phyloP scores from a whole-genome alignment of 1,284 basidiomycete genomes.

The Laetiporus sulphureus region DNA sequence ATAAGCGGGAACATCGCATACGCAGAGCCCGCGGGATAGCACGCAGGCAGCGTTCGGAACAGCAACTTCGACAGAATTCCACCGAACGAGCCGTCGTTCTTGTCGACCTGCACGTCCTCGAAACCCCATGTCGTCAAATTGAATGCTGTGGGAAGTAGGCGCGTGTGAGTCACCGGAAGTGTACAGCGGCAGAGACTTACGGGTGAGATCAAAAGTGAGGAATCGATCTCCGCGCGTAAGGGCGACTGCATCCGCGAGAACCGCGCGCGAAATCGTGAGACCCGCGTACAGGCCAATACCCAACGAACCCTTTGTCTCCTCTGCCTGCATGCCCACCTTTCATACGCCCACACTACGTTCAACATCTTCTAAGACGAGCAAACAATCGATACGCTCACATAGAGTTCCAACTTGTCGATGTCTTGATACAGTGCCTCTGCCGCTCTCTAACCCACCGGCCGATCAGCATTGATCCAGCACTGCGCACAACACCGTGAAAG shows the following conservation, averaged over 20 bases:
- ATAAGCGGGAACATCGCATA: slow-evolving; percentile 66
- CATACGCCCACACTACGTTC: not conserved
- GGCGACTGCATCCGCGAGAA: slow-evolving; percentile 76
- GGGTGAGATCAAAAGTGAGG: slow-evolving; percentile 70
- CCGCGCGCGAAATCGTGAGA: slow-evolving; percentile 81
- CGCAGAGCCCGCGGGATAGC: slow-evolving; percentile 54
- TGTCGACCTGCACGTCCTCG: slow-evolving; percentile 58
- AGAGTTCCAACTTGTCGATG: slow-evolving; percentile 72
- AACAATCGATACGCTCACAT: slow-evolving; percentile 45
- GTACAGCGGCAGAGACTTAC: slow-evolving; percentile 16
- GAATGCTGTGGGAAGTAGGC: slow-evolving; percentile 35
- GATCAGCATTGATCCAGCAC: not conserved
- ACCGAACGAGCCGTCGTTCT: slow-evolving; percentile 63
- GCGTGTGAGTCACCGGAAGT: not conserved
- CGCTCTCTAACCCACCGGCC: slow-evolving; percentile 34
- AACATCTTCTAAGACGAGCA: not conserved
- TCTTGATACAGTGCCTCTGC: slow-evolving; percentile 67
- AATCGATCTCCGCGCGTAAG: slow-evolving; percentile 71
- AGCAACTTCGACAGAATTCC: slow-evolving; percentile 70
- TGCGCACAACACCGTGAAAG: not conserved
- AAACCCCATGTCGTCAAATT: slow-evolving; percentile 78
- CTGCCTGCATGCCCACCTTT: slow-evolving; percentile 56
- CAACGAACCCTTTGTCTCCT: slow-evolving; percentile 62
- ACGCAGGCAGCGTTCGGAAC: slow-evolving; percentile 59
- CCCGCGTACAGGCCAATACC: slow-evolving; percentile 84